Percentiles rank a stretch among this genome's conserved stretches.
These are phyloP conservation scores for Stagonosporopsis chrysanthemi DNA, from an alignment of 2,329 filamentous ascomycete species.

Conservation along the genomic window DNA sequence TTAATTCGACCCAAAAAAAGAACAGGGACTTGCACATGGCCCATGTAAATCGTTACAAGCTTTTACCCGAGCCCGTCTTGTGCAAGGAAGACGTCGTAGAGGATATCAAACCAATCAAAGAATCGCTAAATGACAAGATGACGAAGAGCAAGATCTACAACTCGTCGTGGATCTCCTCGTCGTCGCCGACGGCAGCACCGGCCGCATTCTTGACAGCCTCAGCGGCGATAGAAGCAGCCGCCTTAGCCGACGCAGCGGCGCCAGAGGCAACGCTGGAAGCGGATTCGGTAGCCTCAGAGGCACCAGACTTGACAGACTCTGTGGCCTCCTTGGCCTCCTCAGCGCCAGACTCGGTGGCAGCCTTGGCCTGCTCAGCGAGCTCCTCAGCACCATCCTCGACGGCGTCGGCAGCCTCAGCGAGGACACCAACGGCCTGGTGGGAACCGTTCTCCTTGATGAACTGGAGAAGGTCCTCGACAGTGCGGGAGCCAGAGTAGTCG, in stretches of 20 bases:
- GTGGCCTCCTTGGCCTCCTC: slow-evolving; percentile 36
- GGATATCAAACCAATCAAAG: slow-evolving; percentile 30
- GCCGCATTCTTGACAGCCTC: slow-evolving; percentile 48
- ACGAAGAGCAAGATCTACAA: slow-evolving; percentile 63
- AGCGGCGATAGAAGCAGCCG: slow-evolving; percentile 48
- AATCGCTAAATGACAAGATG: slow-evolving; percentile 29
- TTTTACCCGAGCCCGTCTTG: slow-evolving; percentile 32
- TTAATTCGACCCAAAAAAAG: slow-evolving; percentile 15
- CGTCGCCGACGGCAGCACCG: slow-evolving; percentile 49
- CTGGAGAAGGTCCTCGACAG: slow-evolving; percentile 86
- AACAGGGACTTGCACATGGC: slow-evolving; percentile 25
- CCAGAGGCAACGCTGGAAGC: slow-evolving; percentile 41
- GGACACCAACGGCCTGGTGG: slow-evolving; percentile 75
- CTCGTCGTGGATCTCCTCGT: slow-evolving; percentile 69
- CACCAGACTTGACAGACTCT: slow-evolving; percentile 59
- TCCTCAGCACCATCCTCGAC: slow-evolving; percentile 54
- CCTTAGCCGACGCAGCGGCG: slow-evolving; percentile 41
- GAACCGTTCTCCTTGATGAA: slow-evolving; percentile 97
- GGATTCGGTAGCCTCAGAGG: slow-evolving; percentile 39
- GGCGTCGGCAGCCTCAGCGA: slow-evolving; percentile 63
- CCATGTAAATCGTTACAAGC: slow-evolving; percentile 33
- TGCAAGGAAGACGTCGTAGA: slow-evolving; percentile 23
- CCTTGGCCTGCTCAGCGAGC: slow-evolving; percentile 51
- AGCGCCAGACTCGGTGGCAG: slow-evolving; percentile 46
- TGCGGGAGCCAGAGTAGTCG: slow-evolving; percentile 87